Base-by-base conservation (phyloP, 495 filamentous ascomycete genomes). In the Podospora sp. region DNA sequence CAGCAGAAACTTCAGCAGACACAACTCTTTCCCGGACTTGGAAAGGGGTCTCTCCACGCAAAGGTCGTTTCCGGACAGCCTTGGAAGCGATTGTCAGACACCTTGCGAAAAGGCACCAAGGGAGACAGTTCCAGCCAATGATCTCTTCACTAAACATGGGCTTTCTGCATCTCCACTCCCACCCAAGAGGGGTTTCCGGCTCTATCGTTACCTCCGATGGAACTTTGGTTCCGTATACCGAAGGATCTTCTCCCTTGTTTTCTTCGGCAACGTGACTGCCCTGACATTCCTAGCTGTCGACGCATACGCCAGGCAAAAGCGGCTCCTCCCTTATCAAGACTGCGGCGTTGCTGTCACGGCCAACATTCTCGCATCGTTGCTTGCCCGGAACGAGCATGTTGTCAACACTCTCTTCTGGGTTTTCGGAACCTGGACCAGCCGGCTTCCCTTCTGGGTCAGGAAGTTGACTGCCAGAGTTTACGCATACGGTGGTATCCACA, bases 401-500 rank as follows among this genome's bases (percentile, higher is more conserved):
- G 85, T 95, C 71, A 95, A 95, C 76, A 70, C 83, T 21, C 83
- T 92, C 29, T 94, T 91, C 72, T 76, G 78, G 62, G 68, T 89
- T 29, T 89, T 86, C 65, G 90, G 76, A 61, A 70, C 73, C 21
- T 77, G 79, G 64, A 88, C 91, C 0, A 79, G 82, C 57, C 85
- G 80, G 5, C 83, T 85, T 33, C 91, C 91, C 0, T 78, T 92
- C 40, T 77, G 81, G 46, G 77, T 91, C 52, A 89, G 91, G 33
- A 83, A 82, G 0, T 78, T 87, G n/a, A 83, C 86, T 0, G 89
- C 90, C 29, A 92, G 92, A 70, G 82, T 92, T 3, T 93, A 92
- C 73, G 87, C 91, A 50, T 90, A 90, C 74, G 92, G 92, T 29
- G 92, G 92, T 18, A 81, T 92, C 8, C 91, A 94, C 72, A 90